These are phyloP conservation scores for Phialophora chinensis DNA, from an alignment of 2,329 filamentous ascomycete genomes.

Conservation along the genomic window DNA sequence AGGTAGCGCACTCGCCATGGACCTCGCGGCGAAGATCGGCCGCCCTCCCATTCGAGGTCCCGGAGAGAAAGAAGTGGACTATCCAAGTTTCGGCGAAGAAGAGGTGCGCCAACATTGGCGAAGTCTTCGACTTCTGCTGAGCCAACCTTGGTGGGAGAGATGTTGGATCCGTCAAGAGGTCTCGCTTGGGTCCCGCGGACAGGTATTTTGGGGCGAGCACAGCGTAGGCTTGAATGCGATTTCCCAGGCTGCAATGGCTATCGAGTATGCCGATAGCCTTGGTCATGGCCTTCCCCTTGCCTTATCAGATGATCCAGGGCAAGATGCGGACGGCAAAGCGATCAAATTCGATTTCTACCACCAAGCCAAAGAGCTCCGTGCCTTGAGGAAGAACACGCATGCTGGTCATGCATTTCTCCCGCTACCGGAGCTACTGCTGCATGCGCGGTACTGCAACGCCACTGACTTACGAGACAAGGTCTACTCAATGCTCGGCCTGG, in stretches of 20 bases:
- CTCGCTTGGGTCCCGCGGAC: not conserved
- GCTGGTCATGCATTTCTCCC: constrained; percentile 3
- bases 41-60: constrained; percentile 17
- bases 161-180: constrained; percentile 22
- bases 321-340: not conserved
- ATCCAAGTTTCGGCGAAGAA: constrained; percentile 16
- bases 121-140: constrained; percentile 7
- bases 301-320: not conserved
- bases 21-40: constrained; percentile 25
- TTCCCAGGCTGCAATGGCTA: constrained; percentile 18
- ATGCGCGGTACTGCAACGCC: constrained; percentile 13
- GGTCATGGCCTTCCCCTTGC: not conserved
- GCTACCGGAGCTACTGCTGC: constrained; percentile 2
- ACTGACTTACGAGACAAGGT: constrained; percentile 24
- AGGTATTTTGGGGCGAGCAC: constrained; percentile 19
- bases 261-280: constrained; percentile 12
- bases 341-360: constrained; percentile 14
- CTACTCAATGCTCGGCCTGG: constrained; percentile 16
- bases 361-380: constrained; percentile 5
- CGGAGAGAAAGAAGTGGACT: constrained; percentile 19
- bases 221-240: constrained; percentile 6
- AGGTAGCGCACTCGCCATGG: constrained; percentile 24
- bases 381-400: constrained; percentile 13
- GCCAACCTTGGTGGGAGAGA: constrained; percentile 18
- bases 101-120: constrained; percentile 15